A percentile compares a stretch with the other conserved stretches of the same genome.
phyloP scores from a whole-genome alignment of 495 filamentous ascomycete species.

The Tuber calosporum region DNA sequence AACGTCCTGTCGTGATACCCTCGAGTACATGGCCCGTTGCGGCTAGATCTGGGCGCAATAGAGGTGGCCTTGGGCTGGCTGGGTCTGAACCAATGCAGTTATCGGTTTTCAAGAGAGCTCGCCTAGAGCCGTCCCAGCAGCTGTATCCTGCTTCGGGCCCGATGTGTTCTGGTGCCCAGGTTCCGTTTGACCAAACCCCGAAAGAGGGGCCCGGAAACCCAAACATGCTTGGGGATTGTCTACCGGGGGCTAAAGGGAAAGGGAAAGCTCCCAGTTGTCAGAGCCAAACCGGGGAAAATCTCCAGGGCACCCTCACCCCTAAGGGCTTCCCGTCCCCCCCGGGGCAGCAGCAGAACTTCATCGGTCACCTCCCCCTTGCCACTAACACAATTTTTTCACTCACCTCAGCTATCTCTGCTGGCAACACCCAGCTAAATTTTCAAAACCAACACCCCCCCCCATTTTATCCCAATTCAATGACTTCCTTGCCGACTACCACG shows the following conservation, averaged over 20 bases:
- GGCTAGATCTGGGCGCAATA: background rate
- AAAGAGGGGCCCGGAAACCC: background rate
- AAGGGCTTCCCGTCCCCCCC: background rate
- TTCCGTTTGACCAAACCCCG: background rate
- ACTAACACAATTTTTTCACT: background rate
- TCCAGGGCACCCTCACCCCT: background rate
- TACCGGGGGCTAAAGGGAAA: background rate
- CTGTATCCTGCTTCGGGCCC: background rate
- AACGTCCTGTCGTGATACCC: background rate
- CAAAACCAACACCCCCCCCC: background rate
- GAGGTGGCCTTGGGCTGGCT: background rate
- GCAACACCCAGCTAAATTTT: background rate
- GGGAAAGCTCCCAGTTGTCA: background rate
- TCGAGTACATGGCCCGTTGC: background rate
- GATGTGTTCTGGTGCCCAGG: background rate
- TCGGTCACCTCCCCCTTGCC: background rate
- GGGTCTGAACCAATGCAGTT: background rate
- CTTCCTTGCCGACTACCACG: background rate
- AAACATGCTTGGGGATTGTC: background rate
- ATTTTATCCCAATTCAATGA: background rate
- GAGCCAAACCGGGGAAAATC: background rate
- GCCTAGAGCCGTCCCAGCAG: background rate
- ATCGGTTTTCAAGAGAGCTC: background rate
- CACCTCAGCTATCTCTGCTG: too few relatives aligned
- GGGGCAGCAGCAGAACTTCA: background rate